phyloP scores from a whole-genome alignment of 2,329 filamentous ascomycete genomes.

The Cladosporium oxysporum region DNA sequence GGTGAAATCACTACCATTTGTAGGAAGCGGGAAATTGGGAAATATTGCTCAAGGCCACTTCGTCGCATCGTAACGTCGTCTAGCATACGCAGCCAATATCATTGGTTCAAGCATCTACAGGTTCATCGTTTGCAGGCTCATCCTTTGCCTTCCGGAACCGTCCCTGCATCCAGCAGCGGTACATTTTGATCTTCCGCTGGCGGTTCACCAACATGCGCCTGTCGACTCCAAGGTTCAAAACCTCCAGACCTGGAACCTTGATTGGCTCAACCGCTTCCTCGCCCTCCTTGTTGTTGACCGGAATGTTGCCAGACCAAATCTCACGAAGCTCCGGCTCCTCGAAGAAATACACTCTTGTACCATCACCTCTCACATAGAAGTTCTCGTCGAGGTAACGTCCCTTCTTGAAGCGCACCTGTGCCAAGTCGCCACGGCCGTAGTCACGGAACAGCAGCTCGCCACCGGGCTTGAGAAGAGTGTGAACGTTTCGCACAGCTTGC shows the following conservation, averaged over 20 bases:
- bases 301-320: conserved; percentile 67
- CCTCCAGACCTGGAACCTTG: conserved; percentile 54
- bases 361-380: conserved; percentile 94
- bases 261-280: conserved; percentile 21
- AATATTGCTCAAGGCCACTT: background rate
- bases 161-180: conserved; percentile 92
- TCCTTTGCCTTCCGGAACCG: conserved; percentile 65
- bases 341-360: conserved; percentile 97
- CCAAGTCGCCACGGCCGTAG: conserved; percentile 92
- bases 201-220: conserved; percentile 89
- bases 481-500: conserved; percentile 77
- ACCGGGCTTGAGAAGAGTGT: conserved; percentile 81
- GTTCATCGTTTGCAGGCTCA: background rate
- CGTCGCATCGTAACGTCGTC: conserved; percentile 8
- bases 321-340: conserved; percentile 76
- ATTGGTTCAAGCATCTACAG: background rate
- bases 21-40: background rate
- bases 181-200: conserved; percentile 92
- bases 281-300: conserved; percentile 25
- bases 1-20: background rate
- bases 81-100: background rate
- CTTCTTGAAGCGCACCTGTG: conserved; percentile 96
- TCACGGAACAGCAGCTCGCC: conserved; percentile 95
- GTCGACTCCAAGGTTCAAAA: conserved; percentile 80
- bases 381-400: conserved; percentile 92